Percentiles rank a stretch among this genome's conserved stretches.
These are phyloP conservation scores for Silene latifolia DNA, from an alignment of 148 eudicot species.

Conservation along the genomic window DNA sequence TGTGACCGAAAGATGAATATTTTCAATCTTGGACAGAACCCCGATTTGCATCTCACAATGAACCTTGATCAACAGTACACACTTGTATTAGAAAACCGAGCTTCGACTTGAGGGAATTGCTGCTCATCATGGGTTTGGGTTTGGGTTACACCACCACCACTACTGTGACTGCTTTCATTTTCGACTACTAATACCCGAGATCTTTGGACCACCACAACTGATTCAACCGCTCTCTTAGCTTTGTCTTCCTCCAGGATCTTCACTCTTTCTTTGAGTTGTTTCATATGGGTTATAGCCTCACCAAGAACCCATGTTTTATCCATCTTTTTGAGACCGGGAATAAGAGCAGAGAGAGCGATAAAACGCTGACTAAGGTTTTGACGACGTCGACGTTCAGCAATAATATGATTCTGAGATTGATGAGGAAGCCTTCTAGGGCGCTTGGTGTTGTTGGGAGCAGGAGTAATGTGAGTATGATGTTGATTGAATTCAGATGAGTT, in stretches of 20 bases:
- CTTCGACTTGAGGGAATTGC: constrained; percentile 21
- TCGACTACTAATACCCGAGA: constrained; percentile 14
- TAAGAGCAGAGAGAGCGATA: constrained; percentile 40
- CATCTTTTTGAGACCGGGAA: constrained; percentile 38
- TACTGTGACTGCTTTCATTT: background rate
- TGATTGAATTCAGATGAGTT: too few species aligned
- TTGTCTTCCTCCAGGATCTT: constrained; percentile 28
- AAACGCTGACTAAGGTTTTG: constrained; percentile 45
- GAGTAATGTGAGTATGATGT: too few species aligned
- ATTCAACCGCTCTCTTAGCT: background rate
- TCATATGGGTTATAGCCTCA: constrained; percentile 35
- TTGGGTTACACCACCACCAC: too few species aligned
- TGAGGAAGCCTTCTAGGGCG: constrained; percentile 19
- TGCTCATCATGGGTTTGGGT: background rate
- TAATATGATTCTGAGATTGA: constrained; percentile 30
- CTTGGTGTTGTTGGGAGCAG: too few species aligned
- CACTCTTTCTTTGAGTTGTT: constrained; percentile 30
- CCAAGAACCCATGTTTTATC: constrained; percentile 37
- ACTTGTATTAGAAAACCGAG: constrained; percentile 16
- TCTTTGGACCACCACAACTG: constrained; percentile 20
- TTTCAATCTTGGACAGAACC: constrained; percentile 16
- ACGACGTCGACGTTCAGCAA: constrained; percentile 42
- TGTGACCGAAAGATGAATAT: constrained; percentile 6
- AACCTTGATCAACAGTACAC: constrained; percentile 25
- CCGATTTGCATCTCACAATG: constrained; percentile 16